Base-by-base conservation (phyloP, 2,329 filamentous ascomycete genomes). In the Pseudopyrenochaeta lycopersici region DNA sequence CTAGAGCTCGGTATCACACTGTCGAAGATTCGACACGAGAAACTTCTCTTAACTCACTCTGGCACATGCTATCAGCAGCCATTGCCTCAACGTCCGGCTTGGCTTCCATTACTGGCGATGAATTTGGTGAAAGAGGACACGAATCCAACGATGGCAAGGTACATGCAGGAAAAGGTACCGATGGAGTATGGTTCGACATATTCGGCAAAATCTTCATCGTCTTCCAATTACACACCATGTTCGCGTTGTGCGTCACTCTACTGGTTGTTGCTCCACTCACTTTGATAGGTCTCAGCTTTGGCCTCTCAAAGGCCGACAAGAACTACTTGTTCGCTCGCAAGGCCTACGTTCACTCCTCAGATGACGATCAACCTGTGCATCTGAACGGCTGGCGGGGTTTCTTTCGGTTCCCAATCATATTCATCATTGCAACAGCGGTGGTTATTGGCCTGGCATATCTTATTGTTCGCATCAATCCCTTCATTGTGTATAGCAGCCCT, bases 1-100 rank as follows among this genome's bases (percentile, higher is more conserved):
- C 94, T 1, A 85, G 95, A 46, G 85, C 92, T 17, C 83, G 91
- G 52, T 99, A 99, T 68, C 95, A 99, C 72, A 98, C 94, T 0
- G 85, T 91, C 56, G 87, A 97, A 69, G 95, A 99, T 72, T 91
- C 96, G 70, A 82, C 88, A 2, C 86, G 85, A 33, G 92, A 97
- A 75, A 90, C 92, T 0, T 90, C 87, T n/a, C 66, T 76, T 11
- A 80, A 84, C 45, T 87, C 85, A 2, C 76, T 98, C 17, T 98
- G 93, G 93, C 93, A 98, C 74, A 98, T 99, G 95, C 82, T 99
- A 32, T 96, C 91, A 32, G 88, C 88, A 12, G 87, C 92, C 5
- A 78, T 97, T 20, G 85, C 88, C 6, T 95, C 93, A 0, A 86
- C 91, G 18, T 82, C 88, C 66, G 82, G 82, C 1, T 81, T 98